These are phyloP conservation scores for Saccharomyces pastorianus DNA, from an alignment of 1,139 yeast species.

Conservation along the genomic window DNA sequence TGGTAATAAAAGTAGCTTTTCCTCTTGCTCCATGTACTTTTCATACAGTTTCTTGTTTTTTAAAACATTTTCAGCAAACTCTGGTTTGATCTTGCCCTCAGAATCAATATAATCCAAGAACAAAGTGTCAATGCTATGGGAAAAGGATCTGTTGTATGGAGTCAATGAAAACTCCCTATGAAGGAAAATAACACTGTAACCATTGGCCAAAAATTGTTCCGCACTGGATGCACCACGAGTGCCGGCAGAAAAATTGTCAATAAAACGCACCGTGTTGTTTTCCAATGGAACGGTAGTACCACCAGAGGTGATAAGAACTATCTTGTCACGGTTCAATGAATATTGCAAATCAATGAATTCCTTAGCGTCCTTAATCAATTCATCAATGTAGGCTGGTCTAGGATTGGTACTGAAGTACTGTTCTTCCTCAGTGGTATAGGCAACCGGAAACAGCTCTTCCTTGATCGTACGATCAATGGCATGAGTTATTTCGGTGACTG, in stretches of 20 bases:
- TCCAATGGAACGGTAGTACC: constrained; percentile 98
- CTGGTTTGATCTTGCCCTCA: constrained; percentile 46
- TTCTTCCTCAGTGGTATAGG: constrained; percentile 65
- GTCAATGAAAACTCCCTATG: constrained; percentile 86
- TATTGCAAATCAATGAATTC: constrained; percentile 52
- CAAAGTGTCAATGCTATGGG: constrained; percentile 68
- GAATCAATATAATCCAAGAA: constrained; percentile 73
- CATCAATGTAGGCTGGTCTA: constrained; percentile 66
- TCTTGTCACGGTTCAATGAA: constrained; percentile 38
- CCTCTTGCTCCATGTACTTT: constrained; percentile 37
- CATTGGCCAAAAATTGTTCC: constrained; percentile 76
- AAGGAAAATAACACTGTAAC: constrained; percentile 84
- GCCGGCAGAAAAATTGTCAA: constrained; percentile 95
- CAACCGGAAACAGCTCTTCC: constrained; percentile 58
- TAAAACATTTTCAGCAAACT: constrained; percentile 56
- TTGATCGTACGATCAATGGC: constrained; percentile 77
- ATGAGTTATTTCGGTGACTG: constrained; percentile 58
- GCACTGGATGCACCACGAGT: constrained; percentile 96
- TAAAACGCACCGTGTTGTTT: constrained; percentile 90
- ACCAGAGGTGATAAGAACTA: constrained; percentile 89
- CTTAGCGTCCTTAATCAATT: constrained; percentile 47
- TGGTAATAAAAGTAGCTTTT: constrained; percentile 56
- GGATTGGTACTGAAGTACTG: constrained; percentile 61
- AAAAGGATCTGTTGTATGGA: constrained; percentile 84
- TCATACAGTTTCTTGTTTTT: constrained; percentile 59